Conservation (phyloP, 148 eudicot genomes). For the Vaccinium myrtillus region DNA sequence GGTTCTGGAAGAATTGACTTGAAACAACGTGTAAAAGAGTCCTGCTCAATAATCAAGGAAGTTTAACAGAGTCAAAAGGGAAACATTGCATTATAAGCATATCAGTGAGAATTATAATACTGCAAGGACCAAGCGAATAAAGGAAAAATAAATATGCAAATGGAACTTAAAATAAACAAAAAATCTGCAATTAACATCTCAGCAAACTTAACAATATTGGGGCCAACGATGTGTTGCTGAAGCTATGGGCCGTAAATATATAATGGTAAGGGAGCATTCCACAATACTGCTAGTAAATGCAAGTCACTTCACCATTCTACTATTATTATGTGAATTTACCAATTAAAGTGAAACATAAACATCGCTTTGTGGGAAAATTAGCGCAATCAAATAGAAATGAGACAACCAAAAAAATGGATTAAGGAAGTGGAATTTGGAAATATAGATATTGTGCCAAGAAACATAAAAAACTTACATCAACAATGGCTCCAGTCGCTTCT, state of each 20-base stretch:
- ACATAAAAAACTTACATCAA: conserved; percentile 57
- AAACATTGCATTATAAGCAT: conserved; percentile 1
- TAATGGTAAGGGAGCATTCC: background rate
- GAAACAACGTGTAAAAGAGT: conserved; percentile 97
- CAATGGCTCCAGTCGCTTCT: conserved; percentile 94
- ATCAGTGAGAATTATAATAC: background rate
- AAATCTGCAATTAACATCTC: background rate
- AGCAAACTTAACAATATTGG: background rate
- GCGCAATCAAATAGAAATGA: background rate
- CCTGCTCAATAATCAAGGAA: conserved; percentile 49
- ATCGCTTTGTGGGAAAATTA: background rate
- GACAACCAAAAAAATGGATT: background rate
- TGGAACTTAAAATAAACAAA: background rate
- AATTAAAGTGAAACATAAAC: background rate
- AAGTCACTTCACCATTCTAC: background rate
- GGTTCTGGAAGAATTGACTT: conserved; percentile 98
- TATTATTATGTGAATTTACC: background rate
- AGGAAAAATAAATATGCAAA: background rate
- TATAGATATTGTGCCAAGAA: background rate
- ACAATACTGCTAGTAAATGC: background rate
- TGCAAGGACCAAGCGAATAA: background rate
- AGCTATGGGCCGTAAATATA: background rate
- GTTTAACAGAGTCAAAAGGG: background rate
- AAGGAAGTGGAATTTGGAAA: background rate
- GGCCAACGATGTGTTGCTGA: background rate